These are phyloP conservation scores for Coniochaeta sp. DNA, from an alignment of 2,329 filamentous ascomycete species.

Conservation along the genomic window DNA sequence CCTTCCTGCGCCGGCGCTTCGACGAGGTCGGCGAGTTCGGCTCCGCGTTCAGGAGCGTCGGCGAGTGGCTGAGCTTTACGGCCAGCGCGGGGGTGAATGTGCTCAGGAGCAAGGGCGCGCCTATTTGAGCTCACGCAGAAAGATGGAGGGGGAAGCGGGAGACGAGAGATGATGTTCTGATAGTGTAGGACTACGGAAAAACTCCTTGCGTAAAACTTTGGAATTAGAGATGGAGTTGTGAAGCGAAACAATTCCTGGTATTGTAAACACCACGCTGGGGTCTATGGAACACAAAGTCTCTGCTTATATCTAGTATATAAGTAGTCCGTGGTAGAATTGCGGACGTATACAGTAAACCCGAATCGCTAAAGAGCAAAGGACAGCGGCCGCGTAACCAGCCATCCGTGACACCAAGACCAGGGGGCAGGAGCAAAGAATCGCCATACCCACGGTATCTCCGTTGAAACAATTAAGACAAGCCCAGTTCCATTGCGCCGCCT, in stretches of 20 bases:
- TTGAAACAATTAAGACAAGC: constrained; percentile 3
- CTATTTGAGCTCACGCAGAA: constrained; percentile 49
- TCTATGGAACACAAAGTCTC: neutral
- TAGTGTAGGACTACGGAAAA: neutral
- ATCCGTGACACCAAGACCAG: neutral
- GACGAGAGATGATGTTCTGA: neutral
- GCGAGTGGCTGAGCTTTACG: constrained; percentile 78
- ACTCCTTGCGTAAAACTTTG: neutral
- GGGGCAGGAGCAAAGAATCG: neutral
- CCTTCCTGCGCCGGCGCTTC: constrained; percentile 71
- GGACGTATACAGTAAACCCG: neutral
- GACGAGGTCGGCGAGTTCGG: constrained; percentile 60
- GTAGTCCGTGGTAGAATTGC: no score
- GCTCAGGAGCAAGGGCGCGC: constrained; percentile 78
- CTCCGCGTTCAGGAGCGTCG: constrained; percentile 53
- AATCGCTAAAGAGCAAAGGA: neutral
- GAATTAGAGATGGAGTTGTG: neutral
- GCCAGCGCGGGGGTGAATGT: constrained; percentile 71
- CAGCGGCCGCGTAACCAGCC: neutral
- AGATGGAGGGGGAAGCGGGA: neutral
- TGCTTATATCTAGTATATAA: no score
- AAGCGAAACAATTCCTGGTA: neutral
- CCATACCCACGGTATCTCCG: constrained; percentile 1
- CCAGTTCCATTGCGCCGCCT: neutral
- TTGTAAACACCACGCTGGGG: neutral